Percentiles rank a stretch among this genome's conserved stretches.
phyloP scores from a whole-genome alignment of 2,329 filamentous ascomycete species.

The Sporothrix schenckii region DNA sequence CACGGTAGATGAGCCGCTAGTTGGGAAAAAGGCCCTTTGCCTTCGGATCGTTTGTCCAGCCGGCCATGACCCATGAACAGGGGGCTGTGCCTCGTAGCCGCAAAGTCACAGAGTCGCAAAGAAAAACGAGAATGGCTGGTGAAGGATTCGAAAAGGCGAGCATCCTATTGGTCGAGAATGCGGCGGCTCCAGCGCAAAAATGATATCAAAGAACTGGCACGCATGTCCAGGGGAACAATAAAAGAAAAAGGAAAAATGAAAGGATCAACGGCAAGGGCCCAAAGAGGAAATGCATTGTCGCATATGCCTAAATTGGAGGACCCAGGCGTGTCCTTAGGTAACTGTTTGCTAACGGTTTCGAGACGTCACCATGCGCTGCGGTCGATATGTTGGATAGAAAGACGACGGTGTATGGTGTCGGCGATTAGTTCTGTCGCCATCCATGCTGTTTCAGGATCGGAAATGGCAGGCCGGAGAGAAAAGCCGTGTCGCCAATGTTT shows the following conservation, averaged over 20 bases:
- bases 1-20: conserved; percentile 1
- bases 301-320: not conserved
- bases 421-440: too few relatives aligned
- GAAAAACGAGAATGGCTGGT: not conserved
- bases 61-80: not conserved
- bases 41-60: not conserved
- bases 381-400: too few relatives aligned
- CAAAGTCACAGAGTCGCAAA: not conserved
- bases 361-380: not conserved
- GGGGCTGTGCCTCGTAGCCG: not conserved
- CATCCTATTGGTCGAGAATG: conserved; percentile 1
- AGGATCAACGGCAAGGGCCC: not conserved
- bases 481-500: not conserved
- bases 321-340: not conserved
- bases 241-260: not conserved
- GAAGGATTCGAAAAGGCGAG: not conserved
- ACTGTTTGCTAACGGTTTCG: conserved; percentile 11
- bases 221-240: too few relatives aligned
- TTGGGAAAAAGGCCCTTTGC: not conserved
- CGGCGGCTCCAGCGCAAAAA: not conserved
- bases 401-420: too few relatives aligned
- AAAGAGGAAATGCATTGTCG: not conserved
- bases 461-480: not conserved
- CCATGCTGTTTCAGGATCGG: not conserved
- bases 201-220: not conserved